These are phyloP conservation scores for Eremochloa ophiuroides DNA, from an alignment of 176 grass and related monocot genomes.

Conservation along the genomic window DNA sequence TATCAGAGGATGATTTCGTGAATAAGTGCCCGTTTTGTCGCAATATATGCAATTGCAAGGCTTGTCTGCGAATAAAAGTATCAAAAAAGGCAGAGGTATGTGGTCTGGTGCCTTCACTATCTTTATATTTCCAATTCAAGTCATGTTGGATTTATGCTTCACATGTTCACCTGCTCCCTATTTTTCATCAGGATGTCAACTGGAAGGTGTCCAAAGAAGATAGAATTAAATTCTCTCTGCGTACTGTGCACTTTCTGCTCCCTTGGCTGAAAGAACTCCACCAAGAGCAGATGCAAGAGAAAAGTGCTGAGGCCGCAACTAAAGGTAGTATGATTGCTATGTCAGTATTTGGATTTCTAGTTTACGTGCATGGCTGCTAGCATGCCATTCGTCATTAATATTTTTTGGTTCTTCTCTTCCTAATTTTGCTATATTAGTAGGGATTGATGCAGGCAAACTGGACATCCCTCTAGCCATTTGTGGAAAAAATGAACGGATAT, in stretches of 20 bases:
- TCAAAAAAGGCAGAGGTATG: too few relatives aligned
- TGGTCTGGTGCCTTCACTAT: too few relatives aligned
- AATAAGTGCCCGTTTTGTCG: constrained; percentile 40
- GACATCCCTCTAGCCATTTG: constrained; percentile 28
- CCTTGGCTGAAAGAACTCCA: constrained; percentile 67
- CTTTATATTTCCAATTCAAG: too few relatives aligned
- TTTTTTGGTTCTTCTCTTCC: background rate
- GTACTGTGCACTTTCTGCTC: constrained; percentile 32
- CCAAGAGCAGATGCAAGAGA: constrained; percentile 62
- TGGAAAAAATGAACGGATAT: constrained; percentile 44
- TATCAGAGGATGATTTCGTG: constrained; percentile 47
- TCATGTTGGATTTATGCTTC: background rate
- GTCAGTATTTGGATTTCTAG: background rate
- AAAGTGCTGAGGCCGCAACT: constrained; percentile 52
- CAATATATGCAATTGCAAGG: constrained; percentile 55
- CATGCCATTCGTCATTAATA: background rate
- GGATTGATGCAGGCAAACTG: constrained; percentile 21
- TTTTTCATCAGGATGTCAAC: constrained; percentile 8
- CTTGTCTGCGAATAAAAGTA: constrained; percentile 19
- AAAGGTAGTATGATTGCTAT: constrained; percentile 39
- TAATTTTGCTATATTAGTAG: constrained; percentile 23
- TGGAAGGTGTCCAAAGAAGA: constrained; percentile 10
- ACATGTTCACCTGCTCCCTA: background rate
- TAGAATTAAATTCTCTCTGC: constrained; percentile 24
- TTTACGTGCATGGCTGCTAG: background rate